Percentiles rank a stretch among this genome's conserved stretches.
Conservation (phyloP, 2,329 filamentous ascomycete genomes). For the Ilyonectria destructans region DNA sequence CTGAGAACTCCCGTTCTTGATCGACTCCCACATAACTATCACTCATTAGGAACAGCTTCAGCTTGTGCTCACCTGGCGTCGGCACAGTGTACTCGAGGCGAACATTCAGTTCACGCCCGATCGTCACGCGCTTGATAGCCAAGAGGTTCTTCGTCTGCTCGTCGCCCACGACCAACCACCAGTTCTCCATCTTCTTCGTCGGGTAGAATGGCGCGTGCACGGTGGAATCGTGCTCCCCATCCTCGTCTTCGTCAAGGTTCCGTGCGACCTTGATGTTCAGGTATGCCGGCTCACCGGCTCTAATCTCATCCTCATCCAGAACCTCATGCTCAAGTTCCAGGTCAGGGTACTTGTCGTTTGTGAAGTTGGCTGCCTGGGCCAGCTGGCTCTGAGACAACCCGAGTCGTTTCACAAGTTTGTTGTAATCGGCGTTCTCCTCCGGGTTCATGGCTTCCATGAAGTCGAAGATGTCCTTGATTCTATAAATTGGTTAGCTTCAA, state of each 20-base stretch:
- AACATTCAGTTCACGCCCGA: slow-evolving; percentile 83
- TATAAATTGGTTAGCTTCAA: slow-evolving; percentile 58
- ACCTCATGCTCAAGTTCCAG: slow-evolving; percentile 92
- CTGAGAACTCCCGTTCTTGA: slow-evolving; percentile 91
- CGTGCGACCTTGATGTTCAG: slow-evolving; percentile 89
- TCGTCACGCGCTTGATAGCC: slow-evolving; percentile 94
- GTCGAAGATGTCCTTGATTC: slow-evolving; percentile 94
- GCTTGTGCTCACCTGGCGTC: slow-evolving; percentile 84
- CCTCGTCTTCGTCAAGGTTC: slow-evolving; percentile 80
- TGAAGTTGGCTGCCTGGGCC: slow-evolving; percentile 92
- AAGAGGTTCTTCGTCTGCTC: slow-evolving; percentile 90
- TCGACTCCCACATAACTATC: slow-evolving; percentile 98
- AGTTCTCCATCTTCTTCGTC: slow-evolving; percentile 93
- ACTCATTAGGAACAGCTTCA: slow-evolving; percentile 96
- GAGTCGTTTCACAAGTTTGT: slow-evolving; percentile 82
- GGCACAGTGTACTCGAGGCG: slow-evolving; percentile 92
- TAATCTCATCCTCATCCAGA: slow-evolving; percentile 85
- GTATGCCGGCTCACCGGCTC: slow-evolving; percentile 85
- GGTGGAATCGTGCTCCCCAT: slow-evolving; percentile 79
- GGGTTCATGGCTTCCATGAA: slow-evolving; percentile 99
- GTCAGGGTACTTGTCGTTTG: slow-evolving; percentile 96
- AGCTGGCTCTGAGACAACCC: slow-evolving; percentile 87
- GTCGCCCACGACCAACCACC: slow-evolving; percentile 98
- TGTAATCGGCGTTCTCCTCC: slow-evolving; percentile 89
- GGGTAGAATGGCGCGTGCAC: slow-evolving; percentile 98